Percentiles rank a stretch among this genome's conserved stretches.
phyloP scores from a whole-genome alignment of 1,284 basidiomycete species.

The Rhodotorula sp. region DNA sequence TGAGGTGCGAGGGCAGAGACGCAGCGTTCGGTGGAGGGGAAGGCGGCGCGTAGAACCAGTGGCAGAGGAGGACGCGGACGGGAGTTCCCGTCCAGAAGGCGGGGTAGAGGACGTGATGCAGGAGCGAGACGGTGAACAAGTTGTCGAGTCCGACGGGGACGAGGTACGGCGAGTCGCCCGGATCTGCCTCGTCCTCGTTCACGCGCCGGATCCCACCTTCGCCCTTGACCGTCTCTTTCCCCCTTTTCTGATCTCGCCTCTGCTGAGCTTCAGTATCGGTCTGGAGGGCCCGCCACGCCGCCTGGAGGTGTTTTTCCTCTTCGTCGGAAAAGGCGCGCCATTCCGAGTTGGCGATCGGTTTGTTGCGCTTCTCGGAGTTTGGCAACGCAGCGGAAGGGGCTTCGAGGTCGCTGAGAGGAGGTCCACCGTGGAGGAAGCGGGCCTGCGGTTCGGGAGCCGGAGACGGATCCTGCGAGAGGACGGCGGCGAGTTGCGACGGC shows the following conservation, averaged over 20 bases:
- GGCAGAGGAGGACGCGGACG: slow-evolving; percentile 47
- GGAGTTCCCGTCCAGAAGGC: slow-evolving; percentile 50
- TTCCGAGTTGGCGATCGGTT: slow-evolving; percentile 26
- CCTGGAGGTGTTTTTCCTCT: slow-evolving; percentile 39
- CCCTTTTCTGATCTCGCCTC: slow-evolving; percentile 5
- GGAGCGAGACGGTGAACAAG: slow-evolving; percentile 45
- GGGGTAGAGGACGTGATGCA: slow-evolving; percentile 44
- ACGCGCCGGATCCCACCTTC: slow-evolving; percentile 9
- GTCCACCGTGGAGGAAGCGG: slow-evolving; percentile 36
- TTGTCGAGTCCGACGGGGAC: slow-evolving; percentile 46
- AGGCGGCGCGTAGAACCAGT: slow-evolving; percentile 51
- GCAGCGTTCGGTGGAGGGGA: slow-evolving; percentile 35
- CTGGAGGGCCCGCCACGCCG: slow-evolving; percentile 30
- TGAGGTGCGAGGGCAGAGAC: slow-evolving; percentile 24
- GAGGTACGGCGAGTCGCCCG: slow-evolving; percentile 31
- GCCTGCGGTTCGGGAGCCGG: slow-evolving; percentile 13
- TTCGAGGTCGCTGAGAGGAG: slow-evolving; percentile 32
- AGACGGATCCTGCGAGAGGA: slow-evolving; percentile 2
- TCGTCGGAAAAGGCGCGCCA: slow-evolving; percentile 44
- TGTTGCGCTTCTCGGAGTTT: slow-evolving; percentile 3
- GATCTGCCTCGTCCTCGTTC: slow-evolving; percentile 17
- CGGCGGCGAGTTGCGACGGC: slow-evolving; percentile 22
- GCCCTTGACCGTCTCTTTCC: slow-evolving; percentile 18
- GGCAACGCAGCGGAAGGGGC: slow-evolving; percentile 26
- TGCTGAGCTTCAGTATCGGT: slow-evolving; percentile 17